These are phyloP conservation scores for Castanea crenata DNA, from an alignment of 306 rosid genomes.

Conservation along the genomic window DNA sequence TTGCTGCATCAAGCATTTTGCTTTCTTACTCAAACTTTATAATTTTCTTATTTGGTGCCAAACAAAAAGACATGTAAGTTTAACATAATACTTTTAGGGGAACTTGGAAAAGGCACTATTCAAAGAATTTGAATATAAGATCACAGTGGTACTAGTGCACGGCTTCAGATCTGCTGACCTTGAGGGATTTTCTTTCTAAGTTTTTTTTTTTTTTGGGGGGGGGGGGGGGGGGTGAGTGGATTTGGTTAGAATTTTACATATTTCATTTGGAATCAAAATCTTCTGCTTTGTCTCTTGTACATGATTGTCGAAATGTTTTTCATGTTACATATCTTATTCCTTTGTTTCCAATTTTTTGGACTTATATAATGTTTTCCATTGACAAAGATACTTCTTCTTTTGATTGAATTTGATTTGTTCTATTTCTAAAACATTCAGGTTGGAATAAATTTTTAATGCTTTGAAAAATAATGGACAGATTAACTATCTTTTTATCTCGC, in stretches of 20 bases:
- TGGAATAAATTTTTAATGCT: neutral
- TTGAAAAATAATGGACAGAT: neutral
- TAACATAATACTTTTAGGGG: constrained; percentile 1
- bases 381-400: neutral
- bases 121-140: neutral
- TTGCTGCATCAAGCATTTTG: neutral
- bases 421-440: neutral
- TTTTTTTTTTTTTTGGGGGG: neutral
- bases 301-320: neutral
- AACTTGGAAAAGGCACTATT: neutral
- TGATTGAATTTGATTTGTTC: neutral
- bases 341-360: neutral
- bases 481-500: neutral
- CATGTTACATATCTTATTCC: neutral
- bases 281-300: no score
- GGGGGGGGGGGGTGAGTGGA: no score
- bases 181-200: neutral
- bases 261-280: neutral
- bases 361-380: neutral
- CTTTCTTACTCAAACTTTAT: neutral
- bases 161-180: neutral
- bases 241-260: neutral
- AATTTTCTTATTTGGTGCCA: neutral
- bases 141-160: neutral
- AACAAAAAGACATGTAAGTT: neutral